Percentiles rank a stretch among this genome's conserved stretches.
These are phyloP conservation scores for Trypanosoma boissoni DNA, from an alignment of 208 protist genomes.

Conservation along the genomic window DNA sequence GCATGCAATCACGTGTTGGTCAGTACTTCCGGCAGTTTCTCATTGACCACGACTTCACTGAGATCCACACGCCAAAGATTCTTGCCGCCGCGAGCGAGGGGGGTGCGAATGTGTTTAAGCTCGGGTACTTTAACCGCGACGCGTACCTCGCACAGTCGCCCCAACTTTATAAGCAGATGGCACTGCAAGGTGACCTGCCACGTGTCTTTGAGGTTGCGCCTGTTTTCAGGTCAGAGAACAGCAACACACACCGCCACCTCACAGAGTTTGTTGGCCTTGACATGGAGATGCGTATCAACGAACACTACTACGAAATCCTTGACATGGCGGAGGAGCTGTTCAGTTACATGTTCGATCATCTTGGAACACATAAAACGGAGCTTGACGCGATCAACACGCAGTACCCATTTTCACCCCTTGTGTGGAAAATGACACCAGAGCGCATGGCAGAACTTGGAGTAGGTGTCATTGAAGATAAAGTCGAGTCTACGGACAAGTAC, in stretches of 20 bases:
- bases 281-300: slow-evolving; percentile 99
- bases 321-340: slow-evolving; percentile 96
- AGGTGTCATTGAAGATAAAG: slow-evolving; percentile 69
- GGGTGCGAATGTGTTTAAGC: slow-evolving; percentile 92
- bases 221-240: slow-evolving; percentile 99
- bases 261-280: slow-evolving; percentile 99
- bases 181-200: slow-evolving; percentile 94
- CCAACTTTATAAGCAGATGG: slow-evolving; percentile 99
- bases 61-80: slow-evolving; percentile 99
- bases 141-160: slow-evolving; percentile 99
- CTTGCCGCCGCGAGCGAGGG: slow-evolving; percentile 97
- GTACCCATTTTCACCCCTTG: slow-evolving; percentile 93
- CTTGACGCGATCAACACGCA: slow-evolving; percentile 86
- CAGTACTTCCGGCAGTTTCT: slow-evolving; percentile 97
- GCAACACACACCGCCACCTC: slow-evolving; percentile 99
- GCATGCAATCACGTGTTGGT: slow-evolving; percentile 92
- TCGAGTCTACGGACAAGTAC: slow-evolving; percentile 77
- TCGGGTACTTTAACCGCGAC: slow-evolving; percentile 89
- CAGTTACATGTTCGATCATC: slow-evolving; percentile 94
- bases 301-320: slow-evolving; percentile 99
- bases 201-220: slow-evolving; percentile 95
- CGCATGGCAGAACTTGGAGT: slow-evolving; percentile 82
- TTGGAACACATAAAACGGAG: slow-evolving; percentile 72
- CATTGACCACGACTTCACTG: slow-evolving; percentile 91
- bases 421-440: slow-evolving; percentile 82